Evolutionary conservation across 2,329 filamentous ascomycete species (phyloP).

Genomic region (Fusarium neocosmosporiellum): DNA sequence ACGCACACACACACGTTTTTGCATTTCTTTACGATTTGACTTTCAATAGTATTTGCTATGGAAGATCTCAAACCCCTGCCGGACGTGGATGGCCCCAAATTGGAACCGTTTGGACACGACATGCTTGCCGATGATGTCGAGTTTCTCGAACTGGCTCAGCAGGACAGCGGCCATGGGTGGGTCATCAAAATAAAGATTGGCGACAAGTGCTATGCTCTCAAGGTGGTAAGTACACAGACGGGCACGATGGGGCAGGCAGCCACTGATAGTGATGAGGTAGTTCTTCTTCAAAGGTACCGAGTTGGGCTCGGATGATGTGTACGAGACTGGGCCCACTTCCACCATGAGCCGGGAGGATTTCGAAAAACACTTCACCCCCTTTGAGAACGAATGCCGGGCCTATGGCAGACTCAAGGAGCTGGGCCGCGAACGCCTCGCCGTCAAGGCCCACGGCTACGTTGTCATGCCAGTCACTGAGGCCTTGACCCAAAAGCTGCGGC

Average conservation of each 20-base stretch:
- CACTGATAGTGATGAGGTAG: background rate
- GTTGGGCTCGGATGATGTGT: background rate
- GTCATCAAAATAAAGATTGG: background rate
- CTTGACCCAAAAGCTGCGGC: background rate
- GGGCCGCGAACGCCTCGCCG: background rate
- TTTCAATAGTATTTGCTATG: background rate
- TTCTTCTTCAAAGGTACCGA: background rate
- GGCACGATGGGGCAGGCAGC: background rate
- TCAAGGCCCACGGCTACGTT: background rate
- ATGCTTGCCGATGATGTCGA: background rate
- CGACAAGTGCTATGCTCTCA: background rate
- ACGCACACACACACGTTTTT: background rate
- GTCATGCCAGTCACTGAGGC: background rate
- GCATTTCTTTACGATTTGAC: background rate
- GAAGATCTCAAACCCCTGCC: background rate
- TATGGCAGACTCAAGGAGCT: background rate
- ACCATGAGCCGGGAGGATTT: background rate
- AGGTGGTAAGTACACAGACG: background rate
- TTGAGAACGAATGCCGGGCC: background rate
- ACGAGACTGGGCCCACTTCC: background rate
- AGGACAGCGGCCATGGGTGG: background rate
- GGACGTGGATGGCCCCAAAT: background rate
- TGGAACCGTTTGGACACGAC: background rate
- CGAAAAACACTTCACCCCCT: background rate
- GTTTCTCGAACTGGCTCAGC: background rate